Base-by-base conservation (phyloP, 1,284 basidiomycete genomes). In the Austroboletus rostrupii region DNA sequence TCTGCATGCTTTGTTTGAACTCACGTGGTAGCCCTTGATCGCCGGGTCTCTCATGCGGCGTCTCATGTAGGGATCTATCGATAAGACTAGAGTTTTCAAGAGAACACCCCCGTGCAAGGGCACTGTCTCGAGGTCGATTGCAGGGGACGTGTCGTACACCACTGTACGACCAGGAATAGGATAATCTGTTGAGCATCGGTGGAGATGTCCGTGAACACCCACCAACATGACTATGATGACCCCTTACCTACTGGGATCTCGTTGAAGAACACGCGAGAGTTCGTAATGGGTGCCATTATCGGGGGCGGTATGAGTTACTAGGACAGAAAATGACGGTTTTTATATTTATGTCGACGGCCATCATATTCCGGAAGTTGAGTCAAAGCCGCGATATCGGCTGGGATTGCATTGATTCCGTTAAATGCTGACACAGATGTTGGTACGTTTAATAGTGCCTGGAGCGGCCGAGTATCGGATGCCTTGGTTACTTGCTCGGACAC, bases 231-330 rank as follows among this genome's bases (percentile, higher is more conserved):
- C 16, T 12, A 7, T 19, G 17, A n/a, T 14, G 11, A 16, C 11
- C 26, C 19, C 12, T 17, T 14, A 54, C 60, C 53, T 3, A 44
- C 33, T 12, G 62, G 60, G n/a, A 61, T 26, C 28, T 65, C 53
- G 23, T 63, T 56, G 20, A 60, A 61, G 23, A 61, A 21, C 11
- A 40, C 44, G 37, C 60, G 59, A 37, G 51, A 43, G 20, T 61
- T 65, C 5, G 33, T 53, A 1, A 35, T 45, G 32, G 53, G 48
- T 10, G 41, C 21, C 57, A 61, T 63, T 1, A 39, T 41, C 16
- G 37, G 23, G 23, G 23, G 9, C 26, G 13, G 5, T 31, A 23
- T 3, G 19, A n/a, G 35, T 36, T n/a, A 12, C 4, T 8, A 36
- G 31, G 14, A 13, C 5, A 26, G 6, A 26, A 7, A 7, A 26